phyloP scores from a whole-genome alignment of 768 basidiomycete genomes.

The Rhizopogon sp. region DNA sequence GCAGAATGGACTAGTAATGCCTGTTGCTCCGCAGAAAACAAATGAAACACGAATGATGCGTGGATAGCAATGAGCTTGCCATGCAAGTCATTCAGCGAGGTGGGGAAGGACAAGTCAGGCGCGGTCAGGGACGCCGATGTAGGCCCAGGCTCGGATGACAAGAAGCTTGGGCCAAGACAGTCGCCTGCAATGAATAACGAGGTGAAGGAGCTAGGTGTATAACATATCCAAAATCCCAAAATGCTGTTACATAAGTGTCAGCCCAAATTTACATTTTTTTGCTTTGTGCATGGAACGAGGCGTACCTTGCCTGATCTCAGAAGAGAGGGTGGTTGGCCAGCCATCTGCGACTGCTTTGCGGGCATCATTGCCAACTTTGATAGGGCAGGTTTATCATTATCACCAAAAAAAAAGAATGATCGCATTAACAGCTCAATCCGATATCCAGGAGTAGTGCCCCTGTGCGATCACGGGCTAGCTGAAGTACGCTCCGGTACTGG shows the following conservation, averaged over 20 bases:
- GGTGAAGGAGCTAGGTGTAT: constrained; percentile 46
- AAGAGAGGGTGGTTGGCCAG: constrained; percentile 33
- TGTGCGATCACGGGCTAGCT: constrained; percentile 29
- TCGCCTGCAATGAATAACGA: constrained; percentile 54
- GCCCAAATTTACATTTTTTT: too few species aligned
- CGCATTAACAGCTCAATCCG: constrained; percentile 36
- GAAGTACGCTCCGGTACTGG: constrained; percentile 23
- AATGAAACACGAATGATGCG: constrained; percentile 43
- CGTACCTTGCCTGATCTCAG: constrained; percentile 36
- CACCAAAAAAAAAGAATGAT: neutral
- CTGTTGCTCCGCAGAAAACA: constrained; percentile 5
- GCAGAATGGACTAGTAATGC: constrained; percentile 7
- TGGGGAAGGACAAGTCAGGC: constrained; percentile 27
- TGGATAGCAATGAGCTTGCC: constrained; percentile 47
- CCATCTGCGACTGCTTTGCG: constrained; percentile 39
- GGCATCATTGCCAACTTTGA: constrained; percentile 36
- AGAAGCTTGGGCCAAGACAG: constrained; percentile 39
- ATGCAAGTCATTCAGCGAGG: constrained; percentile 39
- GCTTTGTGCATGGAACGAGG: too few species aligned
- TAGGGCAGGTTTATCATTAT: neutral
- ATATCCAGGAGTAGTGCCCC: constrained; percentile 40
- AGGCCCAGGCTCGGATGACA: constrained; percentile 25
- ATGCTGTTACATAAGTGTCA: constrained; percentile 31
- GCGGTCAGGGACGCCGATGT: constrained; percentile 2
- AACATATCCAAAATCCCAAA: constrained; percentile 61